Evolutionary conservation across 495 filamentous ascomycete species (phyloP).

Genomic region (Penicillium paradoxum): DNA sequence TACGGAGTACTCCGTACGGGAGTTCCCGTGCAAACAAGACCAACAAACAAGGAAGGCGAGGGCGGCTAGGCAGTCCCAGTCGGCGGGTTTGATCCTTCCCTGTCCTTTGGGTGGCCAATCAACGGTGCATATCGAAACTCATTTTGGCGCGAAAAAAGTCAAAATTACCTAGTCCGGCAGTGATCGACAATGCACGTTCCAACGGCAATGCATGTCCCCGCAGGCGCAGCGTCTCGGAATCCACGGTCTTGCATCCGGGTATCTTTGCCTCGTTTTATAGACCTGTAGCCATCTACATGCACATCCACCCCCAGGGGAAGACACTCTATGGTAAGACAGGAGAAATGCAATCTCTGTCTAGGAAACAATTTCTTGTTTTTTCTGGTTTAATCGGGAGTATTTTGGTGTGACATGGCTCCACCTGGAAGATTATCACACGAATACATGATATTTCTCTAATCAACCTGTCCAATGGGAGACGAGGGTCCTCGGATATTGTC

Average conservation of each 20-base stretch:
- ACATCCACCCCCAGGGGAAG: no score
- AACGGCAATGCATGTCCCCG: slow-evolving; percentile 2
- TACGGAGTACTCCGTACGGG: no score
- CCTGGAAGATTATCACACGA: neutral
- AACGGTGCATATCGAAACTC: neutral
- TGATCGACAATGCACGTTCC: neutral
- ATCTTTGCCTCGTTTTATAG: neutral
- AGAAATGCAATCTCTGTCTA: neutral
- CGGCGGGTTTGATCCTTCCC: neutral
- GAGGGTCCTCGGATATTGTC: neutral
- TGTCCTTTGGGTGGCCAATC: neutral
- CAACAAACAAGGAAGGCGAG: no score
- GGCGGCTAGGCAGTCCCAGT: neutral
- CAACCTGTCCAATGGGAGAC: neutral
- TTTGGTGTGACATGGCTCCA: neutral
- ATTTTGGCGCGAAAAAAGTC: neutral
- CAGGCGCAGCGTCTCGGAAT: neutral
- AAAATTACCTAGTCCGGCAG: neutral
- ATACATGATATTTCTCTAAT: neutral
- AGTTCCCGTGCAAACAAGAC: neutral
- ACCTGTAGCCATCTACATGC: neutral
- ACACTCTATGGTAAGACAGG: no score
- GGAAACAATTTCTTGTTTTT: neutral
- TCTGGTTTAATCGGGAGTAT: neutral
- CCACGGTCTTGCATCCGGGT: neutral